phyloP scores from a whole-genome alignment of 176 grass and related monocot genomes.

The Oryza longistaminata region DNA sequence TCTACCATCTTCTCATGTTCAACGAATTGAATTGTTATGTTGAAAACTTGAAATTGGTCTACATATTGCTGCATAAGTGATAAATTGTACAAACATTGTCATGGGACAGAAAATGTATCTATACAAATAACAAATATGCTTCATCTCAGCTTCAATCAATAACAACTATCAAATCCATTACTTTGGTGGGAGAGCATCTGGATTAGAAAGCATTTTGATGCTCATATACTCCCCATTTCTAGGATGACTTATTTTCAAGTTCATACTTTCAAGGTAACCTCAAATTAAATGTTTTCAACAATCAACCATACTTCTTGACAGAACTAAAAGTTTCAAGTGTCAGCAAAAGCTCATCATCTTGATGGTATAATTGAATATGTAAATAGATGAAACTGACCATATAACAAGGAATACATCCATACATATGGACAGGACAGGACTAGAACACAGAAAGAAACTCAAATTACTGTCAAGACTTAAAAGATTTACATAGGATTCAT shows the following conservation, averaged over 20 bases:
- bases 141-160: conserved; percentile 8
- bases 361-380: not conserved
- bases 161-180: not conserved
- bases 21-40: not conserved
- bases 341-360: not conserved
- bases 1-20: not conserved
- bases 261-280: not conserved
- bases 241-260: not conserved
- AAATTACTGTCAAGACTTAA: conserved; percentile 18
- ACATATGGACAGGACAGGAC: conserved; percentile 17
- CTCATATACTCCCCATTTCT: conserved; percentile 21
- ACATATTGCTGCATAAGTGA: not conserved
- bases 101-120: not conserved
- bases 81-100: not conserved
- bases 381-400: conserved; percentile 20
- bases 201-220: not conserved
- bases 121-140: conserved; percentile 21
- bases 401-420: not conserved
- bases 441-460: conserved; percentile 1
- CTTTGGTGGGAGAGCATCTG: not conserved
- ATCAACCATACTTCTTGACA: conserved; percentile 22
- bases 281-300: conserved; percentile 19
- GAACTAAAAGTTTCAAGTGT: not conserved
- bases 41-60: not conserved
- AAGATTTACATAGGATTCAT: not conserved